Percentiles rank a stretch among this genome's conserved stretches.
Evolutionary conservation across 2,329 filamentous ascomycete species (phyloP).

Genomic region (Fusarium mangiferae): DNA sequence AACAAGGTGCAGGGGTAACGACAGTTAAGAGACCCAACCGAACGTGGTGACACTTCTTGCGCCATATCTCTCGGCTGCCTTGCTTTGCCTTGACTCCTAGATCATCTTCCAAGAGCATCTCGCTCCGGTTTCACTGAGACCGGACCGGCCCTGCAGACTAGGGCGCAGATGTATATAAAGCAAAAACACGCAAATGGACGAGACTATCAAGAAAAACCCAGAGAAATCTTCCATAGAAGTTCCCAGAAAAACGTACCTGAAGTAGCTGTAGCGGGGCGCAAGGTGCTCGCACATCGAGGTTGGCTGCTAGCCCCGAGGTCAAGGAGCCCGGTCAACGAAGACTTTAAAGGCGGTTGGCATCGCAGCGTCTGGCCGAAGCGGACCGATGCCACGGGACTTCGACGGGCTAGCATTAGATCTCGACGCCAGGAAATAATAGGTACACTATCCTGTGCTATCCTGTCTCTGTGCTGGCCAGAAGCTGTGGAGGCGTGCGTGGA

Average conservation of each 20-base stretch:
- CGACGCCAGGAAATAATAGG: neutral
- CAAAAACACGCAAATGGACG: conserved; percentile 19
- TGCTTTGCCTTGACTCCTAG: neutral
- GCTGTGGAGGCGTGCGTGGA: conserved; percentile 30
- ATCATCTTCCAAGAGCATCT: conserved; percentile 20
- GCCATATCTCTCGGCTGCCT: conserved; percentile 25
- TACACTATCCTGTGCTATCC: neutral
- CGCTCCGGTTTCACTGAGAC: conserved; percentile 33
- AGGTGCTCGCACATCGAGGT: conserved; percentile 33
- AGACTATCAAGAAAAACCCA: conserved; percentile 2
- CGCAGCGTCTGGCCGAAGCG: conserved; percentile 31
- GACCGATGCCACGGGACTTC: conserved; percentile 33
- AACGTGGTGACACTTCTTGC: conserved; percentile 11
- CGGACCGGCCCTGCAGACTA: conserved; percentile 42
- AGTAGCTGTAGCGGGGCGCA: conserved; percentile 16
- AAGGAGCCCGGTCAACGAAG: no score
- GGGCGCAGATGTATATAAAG: conserved; percentile 5
- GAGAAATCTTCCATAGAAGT: conserved; percentile 28
- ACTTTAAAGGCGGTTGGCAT: conserved; percentile 18
- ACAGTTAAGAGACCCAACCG: conserved; percentile 35
- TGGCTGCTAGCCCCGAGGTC: no score
- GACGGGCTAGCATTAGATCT: conserved; percentile 32
- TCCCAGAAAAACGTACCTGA: conserved; percentile 38
- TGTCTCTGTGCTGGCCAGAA: neutral
- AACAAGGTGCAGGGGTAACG: conserved; percentile 9